Evolutionary conservation across 176 grass and related monocot species (phyloP), one percentile per base, ranked within the genome.

Genomic region (Cenchrus purpureus): DNA sequence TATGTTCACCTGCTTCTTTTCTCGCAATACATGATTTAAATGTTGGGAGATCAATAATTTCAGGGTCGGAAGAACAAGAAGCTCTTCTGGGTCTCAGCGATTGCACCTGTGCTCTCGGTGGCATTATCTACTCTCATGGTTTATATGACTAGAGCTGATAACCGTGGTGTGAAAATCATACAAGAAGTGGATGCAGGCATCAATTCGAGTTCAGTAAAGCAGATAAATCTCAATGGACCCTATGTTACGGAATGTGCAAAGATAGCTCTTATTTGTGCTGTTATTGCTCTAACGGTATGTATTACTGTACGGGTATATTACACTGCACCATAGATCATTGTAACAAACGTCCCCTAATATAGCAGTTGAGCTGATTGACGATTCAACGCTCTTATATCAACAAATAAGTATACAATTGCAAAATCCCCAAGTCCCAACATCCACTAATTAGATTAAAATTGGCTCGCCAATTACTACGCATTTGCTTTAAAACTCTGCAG

Each of bases 71-170:
- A 92, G 88, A 95, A 89, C 15, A 94, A 88, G 71, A 91, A 82
- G 74, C 83, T 98, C 68, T 98, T 98, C 77, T 98, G 96, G 96
- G 76, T 98, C 52, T 80, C 96, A 73, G 96, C 93, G 46, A 90
- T 98, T 15, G 79, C 96, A 20, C 96, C 96, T 1, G 82, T 98
- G 61, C 86, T 82, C 55, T 98, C 96, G 2, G 93, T 98, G 28
- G 63, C 95, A 46, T 12, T 98, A 88, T 85, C 96, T 54, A 98
- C 96, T 57, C 78, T 89, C 10, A 92, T 85, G 61, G 96, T 98
- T 29, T 98, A 87, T 86, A 82, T 98, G 80, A 98, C 96, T 51
- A 91, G 83, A 60, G 96, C 93, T 81, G 93, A 98, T 61, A 90
- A 92, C 46, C 88, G 87, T 5, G 93, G 96, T n/a, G 93, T 98